phyloP scores from a whole-genome alignment of 2,329 filamentous ascomycete genomes.

The Drechslerella dactyloides region DNA sequence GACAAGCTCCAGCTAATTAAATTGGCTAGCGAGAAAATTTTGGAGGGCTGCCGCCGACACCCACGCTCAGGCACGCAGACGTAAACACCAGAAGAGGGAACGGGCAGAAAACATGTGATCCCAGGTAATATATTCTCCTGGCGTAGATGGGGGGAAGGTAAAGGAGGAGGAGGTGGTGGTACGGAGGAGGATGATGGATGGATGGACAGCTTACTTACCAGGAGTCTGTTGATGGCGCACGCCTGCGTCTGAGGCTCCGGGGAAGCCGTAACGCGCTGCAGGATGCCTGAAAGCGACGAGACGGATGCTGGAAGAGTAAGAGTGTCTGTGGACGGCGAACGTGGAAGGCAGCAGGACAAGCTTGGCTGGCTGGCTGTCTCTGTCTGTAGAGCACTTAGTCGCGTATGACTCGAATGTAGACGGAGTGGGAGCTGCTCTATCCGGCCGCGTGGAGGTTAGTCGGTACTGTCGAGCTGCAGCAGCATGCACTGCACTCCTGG shows the following conservation, averaged over 20 bases:
- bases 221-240: no score
- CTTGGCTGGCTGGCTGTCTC: neutral
- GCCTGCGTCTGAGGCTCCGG: no score
- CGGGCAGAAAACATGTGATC: neutral
- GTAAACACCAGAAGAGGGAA: constrained; percentile 8
- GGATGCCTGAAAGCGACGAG: no score
- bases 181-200: no score
- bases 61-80: constrained; percentile 11
- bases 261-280: no score
- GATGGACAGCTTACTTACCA: no score
- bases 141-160: no score
- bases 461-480: no score
- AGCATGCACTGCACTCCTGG: no score
- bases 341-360: neutral
- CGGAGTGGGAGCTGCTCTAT: neutral
- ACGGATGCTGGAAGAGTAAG: neutral
- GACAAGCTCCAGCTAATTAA: constrained; percentile 22
- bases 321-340: neutral
- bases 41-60: constrained; percentile 3
- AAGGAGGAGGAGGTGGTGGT: neutral
- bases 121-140: no score
- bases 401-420: neutral
- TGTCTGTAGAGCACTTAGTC: neutral
- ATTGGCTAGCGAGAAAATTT: constrained; percentile 43
- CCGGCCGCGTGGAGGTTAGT: no score